Evolutionary conservation across 2,329 filamentous ascomycete genomes (phyloP).

Genomic region (Venturia oleaginea): DNA sequence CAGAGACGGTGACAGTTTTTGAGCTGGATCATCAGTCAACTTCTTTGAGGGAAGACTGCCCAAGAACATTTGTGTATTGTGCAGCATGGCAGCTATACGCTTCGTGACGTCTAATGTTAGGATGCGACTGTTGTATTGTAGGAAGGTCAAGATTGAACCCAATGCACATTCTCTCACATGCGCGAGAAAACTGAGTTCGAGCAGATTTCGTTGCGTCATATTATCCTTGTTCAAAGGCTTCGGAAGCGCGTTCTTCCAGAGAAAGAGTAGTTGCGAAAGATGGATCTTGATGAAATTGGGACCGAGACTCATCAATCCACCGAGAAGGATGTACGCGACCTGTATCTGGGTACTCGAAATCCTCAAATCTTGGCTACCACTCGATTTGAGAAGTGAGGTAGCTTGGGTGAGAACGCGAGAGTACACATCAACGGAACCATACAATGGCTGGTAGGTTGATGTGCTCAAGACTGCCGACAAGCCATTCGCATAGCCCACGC

Average conservation of each 20-base stretch:
- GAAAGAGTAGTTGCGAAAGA: conserved; percentile 78
- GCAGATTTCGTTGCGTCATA: conserved; percentile 67
- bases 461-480: conserved; percentile 85
- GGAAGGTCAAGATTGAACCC: conserved; percentile 81
- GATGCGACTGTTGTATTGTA: conserved; percentile 86
- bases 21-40: conserved; percentile 74
- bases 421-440: conserved; percentile 93
- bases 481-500: conserved; percentile 84
- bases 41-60: conserved; percentile 76
- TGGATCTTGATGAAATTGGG: conserved; percentile 99
- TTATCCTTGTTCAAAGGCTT: conserved; percentile 92
- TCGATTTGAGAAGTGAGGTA: conserved; percentile 84
- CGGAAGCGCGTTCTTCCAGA: conserved; percentile 96
- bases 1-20: conserved; percentile 73
- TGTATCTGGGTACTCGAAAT: conserved; percentile 93
- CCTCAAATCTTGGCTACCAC: conserved; percentile 78
- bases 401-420: conserved; percentile 85
- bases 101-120: conserved; percentile 92
- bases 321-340: conserved; percentile 94
- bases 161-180: conserved; percentile 93
- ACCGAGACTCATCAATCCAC: conserved; percentile 89
- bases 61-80: conserved; percentile 87
- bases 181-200: conserved; percentile 86
- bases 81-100: conserved; percentile 84
- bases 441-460: conserved; percentile 76